Base-by-base conservation (phyloP, 1,284 basidiomycete genomes). In the Ustilago loliicola region DNA sequence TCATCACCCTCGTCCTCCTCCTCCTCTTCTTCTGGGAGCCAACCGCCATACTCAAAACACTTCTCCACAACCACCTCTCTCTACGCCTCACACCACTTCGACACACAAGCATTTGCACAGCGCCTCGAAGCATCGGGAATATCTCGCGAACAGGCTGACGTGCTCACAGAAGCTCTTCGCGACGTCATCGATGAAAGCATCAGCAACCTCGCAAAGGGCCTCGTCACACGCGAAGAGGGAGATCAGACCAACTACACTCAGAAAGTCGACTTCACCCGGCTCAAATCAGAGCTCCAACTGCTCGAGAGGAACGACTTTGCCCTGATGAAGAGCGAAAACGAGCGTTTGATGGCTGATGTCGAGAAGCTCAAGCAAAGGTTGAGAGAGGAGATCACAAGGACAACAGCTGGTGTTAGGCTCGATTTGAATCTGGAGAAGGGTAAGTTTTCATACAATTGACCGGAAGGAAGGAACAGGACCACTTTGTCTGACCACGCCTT, bases 301-400 rank as follows among this genome's bases (percentile, higher is more conserved):
- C 93, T 95, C 89, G 96, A 98, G 89, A 96, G 96, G 90, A 98
- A 98, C 84, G 96, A 99, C 86, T 90, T 98, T 60, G 92, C 95
- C 27, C 92, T 95, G 89, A 93, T 99, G 89, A 97, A 96, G 88
- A 92, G 94, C 50, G 95, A 96, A 88, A 98, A 94, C 83, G 96
- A 98, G 87, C 90, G 96, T 23, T 89, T 99, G 21, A 89, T 94
- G 82, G 90, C 91, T 36, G 96, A 99, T 84, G 92, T 98, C 60
- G 95, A 98, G 88, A 95, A 95, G 88, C 90, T 99, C 65, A 98
- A 98, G 88, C 95, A 97, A 87, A 90, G 94, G 19, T 88, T 99
- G 21, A 89, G 96, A 25, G 95, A 97, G 86, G 87, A 87, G 61
- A 86, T 98, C 70, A 93, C 92, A 3, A 90, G 93, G 29, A 98